Evolutionary conservation across 371 early-diverging fungal genomes (phyloP).

Genomic region (Paraphysoderma sedebokerense): DNA sequence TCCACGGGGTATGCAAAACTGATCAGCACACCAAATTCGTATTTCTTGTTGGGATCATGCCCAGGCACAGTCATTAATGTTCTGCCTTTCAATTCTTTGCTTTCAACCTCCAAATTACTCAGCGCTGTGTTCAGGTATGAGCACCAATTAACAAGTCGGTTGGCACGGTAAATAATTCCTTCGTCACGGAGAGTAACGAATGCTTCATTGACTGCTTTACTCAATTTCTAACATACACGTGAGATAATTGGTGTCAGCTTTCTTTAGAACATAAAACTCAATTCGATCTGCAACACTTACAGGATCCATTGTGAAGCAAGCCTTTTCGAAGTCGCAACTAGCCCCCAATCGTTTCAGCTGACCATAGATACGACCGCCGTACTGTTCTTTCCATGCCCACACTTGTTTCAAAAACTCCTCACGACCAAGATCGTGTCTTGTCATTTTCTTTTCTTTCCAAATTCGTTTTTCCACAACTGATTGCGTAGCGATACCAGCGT

Average conservation of each 20-base stretch:
- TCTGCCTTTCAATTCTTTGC: constrained; percentile 70
- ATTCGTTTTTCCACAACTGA: constrained; percentile 95
- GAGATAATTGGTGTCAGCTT: neutral
- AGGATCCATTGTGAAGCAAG: constrained; percentile 92
- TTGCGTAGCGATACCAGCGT: constrained; percentile 99
- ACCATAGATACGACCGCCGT: constrained; percentile 64
- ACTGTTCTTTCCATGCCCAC: constrained; percentile 95
- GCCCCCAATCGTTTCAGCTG: constrained; percentile 92
- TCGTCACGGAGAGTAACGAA: constrained; percentile 93
- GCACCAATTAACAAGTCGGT: constrained; percentile 98
- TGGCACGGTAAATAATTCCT: constrained; percentile 94
- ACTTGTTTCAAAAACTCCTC: constrained; percentile 80
- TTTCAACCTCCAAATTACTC: constrained; percentile 96
- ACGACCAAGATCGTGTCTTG: constrained; percentile 90
- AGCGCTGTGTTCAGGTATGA: constrained; percentile 90
- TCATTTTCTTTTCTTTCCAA: constrained; percentile 57
- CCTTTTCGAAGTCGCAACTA: constrained; percentile 88
- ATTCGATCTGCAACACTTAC: constrained; percentile 14
- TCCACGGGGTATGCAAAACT: constrained; percentile 81
- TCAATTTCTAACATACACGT: constrained; percentile 24
- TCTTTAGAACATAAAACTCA: too few relatives aligned
- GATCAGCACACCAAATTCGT: constrained; percentile 95
- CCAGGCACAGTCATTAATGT: constrained; percentile 77
- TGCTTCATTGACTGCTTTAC: constrained; percentile 80
- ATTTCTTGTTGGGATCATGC: constrained; percentile 76